Base-by-base conservation (phyloP, 352 stramenopile species). In the Pythium pyrilobum region DNA sequence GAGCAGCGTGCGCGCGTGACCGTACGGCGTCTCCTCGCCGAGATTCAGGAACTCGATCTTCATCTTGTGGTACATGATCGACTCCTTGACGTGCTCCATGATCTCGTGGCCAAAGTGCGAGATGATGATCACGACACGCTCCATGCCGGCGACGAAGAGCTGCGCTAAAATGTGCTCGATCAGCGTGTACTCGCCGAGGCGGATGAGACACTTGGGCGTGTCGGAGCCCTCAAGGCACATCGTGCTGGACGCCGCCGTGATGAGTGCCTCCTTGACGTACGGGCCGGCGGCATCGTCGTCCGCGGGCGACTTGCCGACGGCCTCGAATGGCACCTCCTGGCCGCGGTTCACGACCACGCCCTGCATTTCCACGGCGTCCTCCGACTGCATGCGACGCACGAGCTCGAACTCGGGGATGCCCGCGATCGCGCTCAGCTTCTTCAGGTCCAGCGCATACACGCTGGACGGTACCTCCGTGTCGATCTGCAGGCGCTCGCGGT, bases 41-140 rank as follows among this genome's bases (percentile, higher is more conserved):
- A 93, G 49, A 50, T 93, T 89, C 24, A 93, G 44, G 53, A 92
- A 93, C 62, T 90, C 81, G 40, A 93, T 90, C 58, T 84, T 71
- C 53, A 93, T 62, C 54, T 89, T 88, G 33, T 74, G 43, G 54
- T 76, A 90, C 33, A 93, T 52, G 34, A 86, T 76, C 42, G 78
- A 88, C 24, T 82, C 59, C 53, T 90, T 88, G 9, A 93, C 72
- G 38, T 89, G 77, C 20, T 78, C 75, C 73, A 87, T 88, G 60
- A 89, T 90, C 42, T 90, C 80, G 27, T 85, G 72, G 11, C 77
- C 79, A 64, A 80, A 87, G 49, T 89, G 82, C 56, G 83, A 86
- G 29, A 93, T 87, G 57, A 89, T 88, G 58, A 93, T 81, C 51
- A 93, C 83, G 24, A 93, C 81, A 25, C 81, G 69, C 60, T 87